Percentiles rank a stretch among this genome's conserved stretches.
phyloP scores from a whole-genome alignment of 2,329 filamentous ascomycete species.

The Pseudofabraea citricarpa region DNA sequence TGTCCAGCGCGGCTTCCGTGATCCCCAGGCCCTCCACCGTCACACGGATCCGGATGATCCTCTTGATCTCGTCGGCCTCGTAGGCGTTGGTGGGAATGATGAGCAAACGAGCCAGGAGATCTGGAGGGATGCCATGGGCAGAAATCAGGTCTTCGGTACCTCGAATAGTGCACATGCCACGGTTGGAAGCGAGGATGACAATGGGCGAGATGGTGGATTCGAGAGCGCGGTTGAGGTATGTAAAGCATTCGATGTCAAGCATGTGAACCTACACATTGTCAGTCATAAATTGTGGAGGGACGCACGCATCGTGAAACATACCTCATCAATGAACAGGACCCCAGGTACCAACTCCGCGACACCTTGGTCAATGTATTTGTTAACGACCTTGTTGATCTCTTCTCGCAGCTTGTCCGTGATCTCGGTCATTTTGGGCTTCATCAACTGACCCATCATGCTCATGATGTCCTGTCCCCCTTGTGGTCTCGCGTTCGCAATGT shows the following conservation, averaged over 20 bases:
- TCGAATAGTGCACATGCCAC: slow-evolving; percentile 87
- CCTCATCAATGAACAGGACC: slow-evolving; percentile 97
- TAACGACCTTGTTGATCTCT: slow-evolving; percentile 99
- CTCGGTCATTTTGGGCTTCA: slow-evolving; percentile 99
- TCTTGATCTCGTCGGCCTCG: slow-evolving; percentile 81
- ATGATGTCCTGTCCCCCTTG: slow-evolving; percentile 99
- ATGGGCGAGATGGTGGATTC: slow-evolving; percentile 94
- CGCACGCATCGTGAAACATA: slow-evolving; percentile 35
- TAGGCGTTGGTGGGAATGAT: slow-evolving; percentile 95
- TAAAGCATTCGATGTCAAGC: slow-evolving; percentile 99
- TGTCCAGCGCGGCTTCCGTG: slow-evolving; percentile 77
- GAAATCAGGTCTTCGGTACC: slow-evolving; percentile 78
- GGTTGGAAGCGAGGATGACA: slow-evolving; percentile 95
- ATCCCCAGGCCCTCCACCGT: slow-evolving; percentile 77
- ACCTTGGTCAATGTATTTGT: slow-evolving; percentile 97
- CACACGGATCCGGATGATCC: slow-evolving; percentile 81
- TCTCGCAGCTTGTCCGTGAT: slow-evolving; percentile 94
- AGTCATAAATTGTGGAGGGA: slow-evolving; percentile 14
- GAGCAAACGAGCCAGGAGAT: slow-evolving; percentile 88
- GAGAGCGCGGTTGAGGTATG: slow-evolving; percentile 96
- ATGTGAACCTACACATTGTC: slow-evolving; percentile 73
- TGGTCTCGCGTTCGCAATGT: slow-evolving; percentile 90
- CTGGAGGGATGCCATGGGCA: slow-evolving; percentile 89
- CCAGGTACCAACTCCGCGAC: slow-evolving; percentile 97
- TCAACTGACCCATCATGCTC: slow-evolving; percentile 99